Base-by-base conservation (phyloP, 2,329 filamentous ascomycete genomes). In the Diplocarpon mali region DNA sequence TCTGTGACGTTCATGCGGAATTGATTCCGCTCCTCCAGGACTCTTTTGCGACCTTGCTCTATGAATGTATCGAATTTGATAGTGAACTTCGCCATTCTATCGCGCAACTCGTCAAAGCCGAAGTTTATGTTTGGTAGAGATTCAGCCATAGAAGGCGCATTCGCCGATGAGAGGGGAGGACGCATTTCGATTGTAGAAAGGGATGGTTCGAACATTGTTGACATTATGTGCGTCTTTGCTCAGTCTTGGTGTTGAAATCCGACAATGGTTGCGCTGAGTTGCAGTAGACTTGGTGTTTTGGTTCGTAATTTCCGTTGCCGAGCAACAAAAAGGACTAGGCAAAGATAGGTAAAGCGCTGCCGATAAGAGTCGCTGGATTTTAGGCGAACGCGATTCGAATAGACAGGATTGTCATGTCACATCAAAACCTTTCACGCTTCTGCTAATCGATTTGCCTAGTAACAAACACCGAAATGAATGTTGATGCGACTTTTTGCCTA, bases 51-150 rank as follows among this genome's bases (percentile, higher is more conserved):
- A 0, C 89, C 88, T 52, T 85, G 80, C 60, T 95, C 90, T 52
- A 98, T 95, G 57, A 95, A 96, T 0, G 81, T 80, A 62, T 98
- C 92, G 57, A 98, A 98, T 56, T 79, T 83, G 8, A 78, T 75
- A 0, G 85, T 95, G 63, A 98, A 98, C 52, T 85, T 86, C 43
- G 82, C 76, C 92, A 98, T 96, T 66, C 88, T 85, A 59, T 90
- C 87, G 66, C 90, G 89, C 61, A 98, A 68, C 56, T 95, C 87
- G 57, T 96, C 89, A 64, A 96, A 96, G 47, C 88, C 88, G 64
- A 98, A 96, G 65, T 95, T 88, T 64, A 94, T 85, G 62, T 75
- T 85, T 30, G 92, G 92, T 8, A 98, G 77, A 40, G 78, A 78
- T 62, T 88, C 83, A 35, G 80, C 82, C 68, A 85, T 78, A 6